Evolutionary conservation across 345 rosid species (phyloP), one percentile per base, ranked within the genome.

Genomic region (Eucalyptus polybractea): DNA sequence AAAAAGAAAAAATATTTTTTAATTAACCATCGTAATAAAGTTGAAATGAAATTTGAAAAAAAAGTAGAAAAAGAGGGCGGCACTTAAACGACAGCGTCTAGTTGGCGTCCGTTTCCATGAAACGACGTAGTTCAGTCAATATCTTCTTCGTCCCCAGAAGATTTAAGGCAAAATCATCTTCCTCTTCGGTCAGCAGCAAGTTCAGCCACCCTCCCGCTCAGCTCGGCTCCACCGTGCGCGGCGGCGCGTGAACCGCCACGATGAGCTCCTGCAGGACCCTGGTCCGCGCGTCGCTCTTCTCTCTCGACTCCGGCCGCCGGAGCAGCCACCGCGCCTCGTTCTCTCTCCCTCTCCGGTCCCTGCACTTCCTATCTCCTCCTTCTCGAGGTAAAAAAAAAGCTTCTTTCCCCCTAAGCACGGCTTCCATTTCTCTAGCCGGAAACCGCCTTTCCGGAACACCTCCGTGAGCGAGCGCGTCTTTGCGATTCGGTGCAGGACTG

Each of bases 251-350:
- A 29, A 86, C 51, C 33, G 44, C 14, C 29, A 40, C 87, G 88
- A 95, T 94, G 99, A 93, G 93, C 91, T 81, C 92, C 90, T 94
- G 96, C 93, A 95, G 91, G 90, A 80, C 94, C 89, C 90, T 97
- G 86, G 22, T 90, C 60, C 93, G 92, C n/a, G 42, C 92, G 19
- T 91, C 95, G 56, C 45, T 94, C 89, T 89, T 90, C 86, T 91
- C 90, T 21, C 58, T 93, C 67, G 91, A 87, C 14, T 87, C 91
- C 11, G 47, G 86, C 31, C 88, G 92, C 80, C 88, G 90, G 56
- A 89, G 67, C 92, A 88, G 89, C 86, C 91, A 87, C 65, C 88
- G 88, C 83, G 90, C 22, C 53, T 80, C 65, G 50, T 91, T 56
- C 60, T 90, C 86, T 81, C 85, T 89, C 90, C 88, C 92, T 44